Conservation (phyloP, 1,139 yeast genomes). For the Saccharomycopsis crataegensis region DNA sequence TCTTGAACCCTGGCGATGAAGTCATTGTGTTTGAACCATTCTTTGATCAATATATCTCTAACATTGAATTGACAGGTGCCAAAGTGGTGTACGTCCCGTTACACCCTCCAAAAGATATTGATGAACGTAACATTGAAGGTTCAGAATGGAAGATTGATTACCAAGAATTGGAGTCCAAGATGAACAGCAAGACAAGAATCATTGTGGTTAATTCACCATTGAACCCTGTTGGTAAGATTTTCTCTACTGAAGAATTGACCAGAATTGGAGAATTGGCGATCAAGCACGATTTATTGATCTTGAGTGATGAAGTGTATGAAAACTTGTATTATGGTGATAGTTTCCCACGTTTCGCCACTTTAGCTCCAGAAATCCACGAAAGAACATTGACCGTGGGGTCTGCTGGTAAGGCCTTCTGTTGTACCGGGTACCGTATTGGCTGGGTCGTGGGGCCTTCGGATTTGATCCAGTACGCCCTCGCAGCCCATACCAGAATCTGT, state of each 20-base stretch:
- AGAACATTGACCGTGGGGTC: constrained; percentile 89
- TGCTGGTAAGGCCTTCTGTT: constrained; percentile 95
- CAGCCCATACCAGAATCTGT: constrained; percentile 91
- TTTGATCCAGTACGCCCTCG: constrained; percentile 68
- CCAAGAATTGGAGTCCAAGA: constrained; percentile 61
- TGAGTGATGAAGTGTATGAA: constrained; percentile 94
- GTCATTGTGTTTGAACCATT: constrained; percentile 97
- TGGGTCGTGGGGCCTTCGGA: constrained; percentile 89
- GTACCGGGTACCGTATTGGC: constrained; percentile 98
- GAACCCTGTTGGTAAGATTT: constrained; percentile 91
- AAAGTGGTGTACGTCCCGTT: constrained; percentile 78
- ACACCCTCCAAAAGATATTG: constrained; percentile 73
- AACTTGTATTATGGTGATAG: constrained; percentile 61
- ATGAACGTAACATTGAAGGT: constrained; percentile 59
- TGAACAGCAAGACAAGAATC: constrained; percentile 68
- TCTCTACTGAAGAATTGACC: constrained; percentile 62
- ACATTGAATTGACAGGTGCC: constrained; percentile 90
- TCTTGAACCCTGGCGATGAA: constrained; percentile 83
- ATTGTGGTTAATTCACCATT: constrained; percentile 90
- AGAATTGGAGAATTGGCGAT: constrained; percentile 77
- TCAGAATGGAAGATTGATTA: constrained; percentile 84
- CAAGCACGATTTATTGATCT: constrained; percentile 68
- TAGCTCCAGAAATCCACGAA: constrained; percentile 69
- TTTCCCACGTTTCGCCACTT: constrained; percentile 79
- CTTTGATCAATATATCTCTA: constrained; percentile 92